Evolutionary conservation across 257 asterid species (phyloP), one percentile per base, ranked within the genome.

Genomic region (Primulina tabacum): DNA sequence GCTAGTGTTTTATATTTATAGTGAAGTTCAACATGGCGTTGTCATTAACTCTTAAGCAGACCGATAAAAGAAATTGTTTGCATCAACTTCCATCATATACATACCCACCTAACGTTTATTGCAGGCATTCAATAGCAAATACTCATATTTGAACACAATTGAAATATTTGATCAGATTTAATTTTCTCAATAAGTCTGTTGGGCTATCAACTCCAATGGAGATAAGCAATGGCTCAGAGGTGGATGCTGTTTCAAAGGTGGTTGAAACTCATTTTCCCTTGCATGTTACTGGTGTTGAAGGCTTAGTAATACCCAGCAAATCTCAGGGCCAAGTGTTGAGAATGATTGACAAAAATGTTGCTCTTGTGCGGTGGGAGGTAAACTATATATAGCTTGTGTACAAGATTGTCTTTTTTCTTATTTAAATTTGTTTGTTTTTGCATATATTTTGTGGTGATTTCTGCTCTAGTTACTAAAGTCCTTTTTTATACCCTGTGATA

Each of bases 311-410:
- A 75, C 99, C 99, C 71, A 74, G 85, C 21, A 80, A 85, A 70
- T 80, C 97, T 65, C 82, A 75, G 62, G 99, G 99, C 76, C 95
- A 79, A 77, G 83, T 94, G 77, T 71, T 94, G 82, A 90, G 88
- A 81, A 83, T 88, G 96, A 83, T 91, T 21, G 81, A 86, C 71
- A 71, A 76, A 50, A 71, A 84, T 73, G 60, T 68, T 76, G 96
- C 91, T 70, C 80, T 93, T 63, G 97, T 94, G 57, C 89, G 95
- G 61, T 91, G 99, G 99, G 96, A 94, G 99, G 99, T 93, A 89
- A 63, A 72, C 43, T 20, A 16, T 47, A 11, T 56, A 4, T 11
- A 0, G 4, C 55, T 50, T 43, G 24, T 2, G 43, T 8, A n/a
- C 65, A 40, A 71, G 33, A 52, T 55, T 67, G 28, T 68, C 71